Evolutionary conservation across 306 rosid genomes (phyloP).

Genomic region (Myrica gale): DNA sequence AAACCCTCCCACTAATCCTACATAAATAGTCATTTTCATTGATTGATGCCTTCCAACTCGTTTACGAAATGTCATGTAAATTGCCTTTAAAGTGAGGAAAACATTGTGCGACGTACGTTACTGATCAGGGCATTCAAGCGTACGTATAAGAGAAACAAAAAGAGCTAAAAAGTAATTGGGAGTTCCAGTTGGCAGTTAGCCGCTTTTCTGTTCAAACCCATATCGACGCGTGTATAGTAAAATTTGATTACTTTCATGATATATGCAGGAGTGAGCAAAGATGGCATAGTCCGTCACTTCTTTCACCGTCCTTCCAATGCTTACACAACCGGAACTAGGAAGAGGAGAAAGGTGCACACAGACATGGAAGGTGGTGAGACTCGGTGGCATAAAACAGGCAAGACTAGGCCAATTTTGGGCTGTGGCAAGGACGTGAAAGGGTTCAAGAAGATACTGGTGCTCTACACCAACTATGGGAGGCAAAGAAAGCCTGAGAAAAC

Average conservation of each 20-base stretch:
- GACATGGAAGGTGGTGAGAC: slow-evolving; percentile 51
- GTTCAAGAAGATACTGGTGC: slow-evolving; percentile 68
- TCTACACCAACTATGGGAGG: slow-evolving; percentile 70
- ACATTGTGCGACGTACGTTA: background rate
- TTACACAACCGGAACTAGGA: slow-evolving; percentile 58
- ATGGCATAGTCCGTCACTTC: slow-evolving; percentile 55
- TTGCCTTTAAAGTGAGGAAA: background rate
- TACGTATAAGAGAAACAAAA: background rate
- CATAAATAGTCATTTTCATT: background rate
- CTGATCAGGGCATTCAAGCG: background rate
- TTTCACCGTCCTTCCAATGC: slow-evolving; percentile 61
- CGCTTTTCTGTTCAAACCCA: background rate
- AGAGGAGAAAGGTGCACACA: slow-evolving; percentile 54
- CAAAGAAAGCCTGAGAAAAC: slow-evolving; percentile 77
- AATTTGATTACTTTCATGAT: background rate
- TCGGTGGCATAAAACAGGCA: slow-evolving; percentile 66
- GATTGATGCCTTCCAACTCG: background rate
- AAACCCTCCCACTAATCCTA: background rate
- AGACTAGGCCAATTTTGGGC: slow-evolving; percentile 43
- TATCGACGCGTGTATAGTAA: background rate
- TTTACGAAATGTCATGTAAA: background rate
- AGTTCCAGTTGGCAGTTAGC: background rate
- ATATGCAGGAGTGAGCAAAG: slow-evolving; percentile 50
- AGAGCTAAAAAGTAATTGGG: background rate
- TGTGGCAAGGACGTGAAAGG: slow-evolving; percentile 44